These are phyloP conservation scores for Pontederia paniculata DNA, from an alignment of 176 grass and related monocot genomes.

Conservation along the genomic window DNA sequence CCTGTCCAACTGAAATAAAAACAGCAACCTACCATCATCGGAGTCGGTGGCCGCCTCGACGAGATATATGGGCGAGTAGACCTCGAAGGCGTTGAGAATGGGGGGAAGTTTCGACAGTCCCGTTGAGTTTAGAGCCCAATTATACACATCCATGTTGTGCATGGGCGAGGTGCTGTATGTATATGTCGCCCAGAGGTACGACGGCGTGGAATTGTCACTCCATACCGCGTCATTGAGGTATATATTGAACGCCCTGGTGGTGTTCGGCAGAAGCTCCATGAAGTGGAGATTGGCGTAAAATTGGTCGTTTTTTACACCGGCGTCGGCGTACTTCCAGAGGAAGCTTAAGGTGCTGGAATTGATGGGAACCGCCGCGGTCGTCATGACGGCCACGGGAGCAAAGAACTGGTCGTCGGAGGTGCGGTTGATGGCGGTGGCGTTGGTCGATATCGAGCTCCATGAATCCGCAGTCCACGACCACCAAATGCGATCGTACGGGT, in stretches of 20 bases:
- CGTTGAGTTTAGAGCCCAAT: constrained; percentile 27
- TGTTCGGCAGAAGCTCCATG: too few species aligned
- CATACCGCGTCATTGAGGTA: constrained; percentile 9
- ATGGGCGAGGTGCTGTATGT: background rate
- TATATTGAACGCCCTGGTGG: constrained; percentile 25
- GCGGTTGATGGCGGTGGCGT: background rate
- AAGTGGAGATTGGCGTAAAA: constrained; percentile 7
- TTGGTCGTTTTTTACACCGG: background rate
- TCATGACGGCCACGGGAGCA: constrained; percentile 31
- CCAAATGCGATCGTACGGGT: constrained; percentile 2
- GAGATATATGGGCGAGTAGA: constrained; percentile 30
- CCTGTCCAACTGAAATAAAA: too few species aligned
- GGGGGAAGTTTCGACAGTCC: constrained; percentile 42
- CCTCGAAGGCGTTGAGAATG: constrained; percentile 39
- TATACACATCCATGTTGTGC: background rate
- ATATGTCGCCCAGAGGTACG: background rate
- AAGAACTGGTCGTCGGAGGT: background rate
- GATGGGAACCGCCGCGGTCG: constrained; percentile 25
- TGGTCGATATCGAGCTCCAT: constrained; percentile 11
- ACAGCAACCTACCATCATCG: too few species aligned
- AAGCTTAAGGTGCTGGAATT: constrained; percentile 29
- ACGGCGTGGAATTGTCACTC: constrained; percentile 1
- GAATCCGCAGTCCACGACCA: background rate
- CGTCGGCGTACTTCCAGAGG: background rate
- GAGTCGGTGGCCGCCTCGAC: constrained; percentile 20